A percentile compares a stretch with the other conserved stretches of the same genome.
Conservation (phyloP, 1,284 basidiomycete species). For the Pseudozyma flocculosa region DNA sequence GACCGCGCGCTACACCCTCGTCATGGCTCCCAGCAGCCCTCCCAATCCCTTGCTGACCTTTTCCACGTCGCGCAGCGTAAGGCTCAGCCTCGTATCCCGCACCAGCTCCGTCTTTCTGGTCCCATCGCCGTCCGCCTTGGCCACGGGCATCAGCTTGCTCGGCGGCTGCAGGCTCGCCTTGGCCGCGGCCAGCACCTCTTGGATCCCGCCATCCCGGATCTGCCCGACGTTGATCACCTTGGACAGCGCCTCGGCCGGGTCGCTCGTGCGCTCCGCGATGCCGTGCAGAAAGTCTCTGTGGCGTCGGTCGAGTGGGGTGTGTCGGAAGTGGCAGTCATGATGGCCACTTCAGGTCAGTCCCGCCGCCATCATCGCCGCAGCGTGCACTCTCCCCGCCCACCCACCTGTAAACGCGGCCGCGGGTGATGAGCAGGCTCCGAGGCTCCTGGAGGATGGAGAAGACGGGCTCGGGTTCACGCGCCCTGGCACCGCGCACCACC, state of each 20-base stretch:
- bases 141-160: slow-evolving; percentile 7
- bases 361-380: too few relatives aligned
- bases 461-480: slow-evolving; percentile 39
- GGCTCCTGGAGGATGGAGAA: slow-evolving; percentile 54
- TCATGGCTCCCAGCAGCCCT: slow-evolving; percentile 20
- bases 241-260: slow-evolving; percentile 25
- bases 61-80: slow-evolving; percentile 80
- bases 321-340: too few relatives aligned
- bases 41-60: slow-evolving; percentile 48
- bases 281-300: slow-evolving; percentile 54
- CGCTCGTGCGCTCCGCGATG: slow-evolving; percentile 61
- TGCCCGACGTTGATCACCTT: slow-evolving; percentile 29
- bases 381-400: slow-evolving; percentile 1
- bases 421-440: slow-evolving; percentile 50
- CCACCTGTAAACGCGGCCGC: slow-evolving; percentile 44
- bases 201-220: slow-evolving; percentile 14
- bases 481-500: slow-evolving; percentile 33
- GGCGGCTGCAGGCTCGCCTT: slow-evolving; percentile 8
- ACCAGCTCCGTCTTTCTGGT: background rate
- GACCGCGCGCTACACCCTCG: too few relatives aligned
- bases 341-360: too few relatives aligned
- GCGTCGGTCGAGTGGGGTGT: background rate
- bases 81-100: slow-evolving; percentile 70
- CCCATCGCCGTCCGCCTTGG: slow-evolving; percentile 59
- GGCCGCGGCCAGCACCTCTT: background rate